Evolutionary conservation across 257 asterid species (phyloP).

Genomic region (Fraxinus anomala): DNA sequence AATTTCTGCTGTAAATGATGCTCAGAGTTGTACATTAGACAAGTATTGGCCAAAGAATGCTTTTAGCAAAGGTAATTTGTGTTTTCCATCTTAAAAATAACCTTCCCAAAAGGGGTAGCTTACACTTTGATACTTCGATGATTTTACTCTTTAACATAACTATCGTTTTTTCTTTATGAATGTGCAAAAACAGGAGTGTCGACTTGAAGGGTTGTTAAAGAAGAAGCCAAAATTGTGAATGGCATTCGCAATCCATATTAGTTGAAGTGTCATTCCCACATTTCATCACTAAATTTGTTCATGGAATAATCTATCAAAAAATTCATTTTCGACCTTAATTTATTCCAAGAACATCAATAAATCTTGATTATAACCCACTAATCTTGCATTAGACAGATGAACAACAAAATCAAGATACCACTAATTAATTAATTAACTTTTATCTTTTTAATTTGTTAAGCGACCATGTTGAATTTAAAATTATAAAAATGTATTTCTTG

Average conservation of each 20-base stretch:
- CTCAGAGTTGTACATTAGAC: background rate
- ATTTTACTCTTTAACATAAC: background rate
- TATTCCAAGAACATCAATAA: background rate
- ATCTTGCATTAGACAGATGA: background rate
- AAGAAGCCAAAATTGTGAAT: background rate
- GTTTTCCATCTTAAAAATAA: no score
- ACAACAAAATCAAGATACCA: background rate
- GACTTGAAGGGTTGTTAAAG: background rate
- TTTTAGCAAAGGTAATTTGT: no score
- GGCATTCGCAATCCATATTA: slow-evolving; percentile 15
- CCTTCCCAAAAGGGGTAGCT: background rate
- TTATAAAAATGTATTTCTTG: background rate
- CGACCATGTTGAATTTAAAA: background rate
- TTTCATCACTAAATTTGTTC: background rate
- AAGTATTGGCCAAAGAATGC: no score
- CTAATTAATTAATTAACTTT: background rate
- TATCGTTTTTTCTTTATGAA: background rate
- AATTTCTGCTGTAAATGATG: background rate
- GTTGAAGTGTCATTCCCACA: background rate
- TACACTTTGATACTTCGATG: no score
- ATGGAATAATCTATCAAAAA: background rate
- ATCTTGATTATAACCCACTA: background rate
- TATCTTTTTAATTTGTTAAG: background rate
- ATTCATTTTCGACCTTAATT: no score
- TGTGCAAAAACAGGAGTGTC: background rate